phyloP scores from a whole-genome alignment of 176 grass and related monocot genomes.

The Areca catechu region DNA sequence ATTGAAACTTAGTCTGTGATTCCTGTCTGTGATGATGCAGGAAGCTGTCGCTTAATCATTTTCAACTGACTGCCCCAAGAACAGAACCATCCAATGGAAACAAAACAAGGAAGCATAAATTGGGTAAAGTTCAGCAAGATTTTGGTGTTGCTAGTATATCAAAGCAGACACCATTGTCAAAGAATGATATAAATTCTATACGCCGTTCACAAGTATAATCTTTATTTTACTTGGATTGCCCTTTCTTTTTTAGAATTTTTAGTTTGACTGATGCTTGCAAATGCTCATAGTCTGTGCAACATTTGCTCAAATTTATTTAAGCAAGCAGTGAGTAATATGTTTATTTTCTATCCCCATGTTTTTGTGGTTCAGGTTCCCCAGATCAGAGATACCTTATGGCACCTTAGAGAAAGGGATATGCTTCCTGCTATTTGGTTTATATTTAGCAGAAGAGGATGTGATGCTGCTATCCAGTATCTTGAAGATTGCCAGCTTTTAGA shows the following conservation, averaged over 20 bases:
- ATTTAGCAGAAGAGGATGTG: slow-evolving; percentile 97
- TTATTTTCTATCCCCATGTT: background rate
- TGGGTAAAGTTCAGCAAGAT: slow-evolving; percentile 45
- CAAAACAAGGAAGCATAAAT: slow-evolving; percentile 58
- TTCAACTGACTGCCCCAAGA: slow-evolving; percentile 51
- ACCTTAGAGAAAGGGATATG: slow-evolving; percentile 76
- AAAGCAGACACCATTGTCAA: slow-evolving; percentile 63
- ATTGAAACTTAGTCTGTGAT: slow-evolving; percentile 15
- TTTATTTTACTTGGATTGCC: slow-evolving; percentile 12
- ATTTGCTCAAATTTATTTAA: slow-evolving; percentile 5
- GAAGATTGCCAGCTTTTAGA: slow-evolving; percentile 90
- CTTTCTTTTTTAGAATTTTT: slow-evolving; percentile 16
- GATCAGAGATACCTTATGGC: slow-evolving; percentile 82
- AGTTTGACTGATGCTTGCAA: too few species aligned
- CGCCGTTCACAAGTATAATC: slow-evolving; percentile 67
- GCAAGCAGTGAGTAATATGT: slow-evolving; percentile 6
- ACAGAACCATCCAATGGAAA: slow-evolving; percentile 50
- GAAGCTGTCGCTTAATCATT: slow-evolving; percentile 72
- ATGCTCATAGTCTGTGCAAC: background rate
- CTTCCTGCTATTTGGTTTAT: slow-evolving; percentile 99
- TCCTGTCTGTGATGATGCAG: slow-evolving; percentile 40
- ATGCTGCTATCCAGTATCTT: slow-evolving; percentile 93
- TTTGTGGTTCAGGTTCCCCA: slow-evolving; percentile 70
- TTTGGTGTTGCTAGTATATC: slow-evolving; percentile 41
- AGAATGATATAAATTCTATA: slow-evolving; percentile 79